Base-by-base conservation (phyloP, 169 alveolate species). In the Eimeria nieschulzi region DNA sequence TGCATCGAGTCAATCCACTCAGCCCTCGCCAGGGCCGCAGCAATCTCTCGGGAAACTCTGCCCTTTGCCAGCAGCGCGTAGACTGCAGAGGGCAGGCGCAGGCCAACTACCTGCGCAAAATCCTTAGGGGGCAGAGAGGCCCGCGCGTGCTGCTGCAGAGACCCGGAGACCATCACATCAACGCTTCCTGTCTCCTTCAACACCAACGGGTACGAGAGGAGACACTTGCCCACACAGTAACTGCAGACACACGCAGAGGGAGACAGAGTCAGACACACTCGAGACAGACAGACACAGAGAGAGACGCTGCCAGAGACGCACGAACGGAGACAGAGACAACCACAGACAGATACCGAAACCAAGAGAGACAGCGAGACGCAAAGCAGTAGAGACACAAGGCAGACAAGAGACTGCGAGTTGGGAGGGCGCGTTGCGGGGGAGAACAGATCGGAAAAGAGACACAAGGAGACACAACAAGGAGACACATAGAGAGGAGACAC, bases 51-150 rank as follows among this genome's bases (percentile, higher is more conserved):
- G 46, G 78, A 23, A 21, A 85, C 19, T 10, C 15, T 39, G 0
- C 92, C 92, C 70, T 51, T n/a, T 55, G 78, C 63, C 21, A 68
- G 68, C 26, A 46, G 82, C 46, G n/a, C 51, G 46, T 83, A 68
- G 21, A 83, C 71, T 0, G 83, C 78, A 56, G 39, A 19, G 12
- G 91, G 91, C 80, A 83, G 91, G 56, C 82, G 39, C 63, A 23
- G 63, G 8, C 91, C 91, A 55, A 83, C 71, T 12, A 83, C 56
- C 53, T 46, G 23, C 17, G 54, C 23, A 25, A 83, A 64, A 54
- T 83, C 91, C 53, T 75, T 66, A 0, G 91, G 91, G 25, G 56
- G 63, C 75, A 66, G 39, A 12, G 26, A 51, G 39, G 26, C 39
- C 46, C 75, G 75, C 5, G n/a, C 39, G 13, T 15, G 75, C 75